Percentiles rank a stretch among this genome's conserved stretches.
phyloP scores from a whole-genome alignment of 192 early-diverging fungal species.

The Haplosporangium gracile region DNA sequence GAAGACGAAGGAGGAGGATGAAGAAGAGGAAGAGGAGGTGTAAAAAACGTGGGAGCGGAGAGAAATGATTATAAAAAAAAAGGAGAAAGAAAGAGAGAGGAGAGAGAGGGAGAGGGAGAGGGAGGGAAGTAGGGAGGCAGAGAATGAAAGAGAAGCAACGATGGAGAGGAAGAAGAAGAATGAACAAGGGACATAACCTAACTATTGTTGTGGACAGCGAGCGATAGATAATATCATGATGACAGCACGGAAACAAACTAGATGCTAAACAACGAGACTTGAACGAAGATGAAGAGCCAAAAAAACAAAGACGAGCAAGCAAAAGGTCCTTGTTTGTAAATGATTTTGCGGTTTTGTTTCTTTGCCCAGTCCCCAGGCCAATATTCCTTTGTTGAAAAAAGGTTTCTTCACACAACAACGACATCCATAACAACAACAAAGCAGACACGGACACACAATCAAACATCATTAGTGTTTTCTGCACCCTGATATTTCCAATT shows the following conservation, averaged over 20 bases:
- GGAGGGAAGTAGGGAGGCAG: neutral
- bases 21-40: neutral
- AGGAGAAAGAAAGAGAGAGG: neutral
- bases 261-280: no score
- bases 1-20: neutral
- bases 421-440: neutral
- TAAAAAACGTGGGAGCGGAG: neutral
- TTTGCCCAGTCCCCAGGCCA: no score
- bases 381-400: no score
- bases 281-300: neutral
- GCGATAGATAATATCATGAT: no score
- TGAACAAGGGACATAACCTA: neutral
- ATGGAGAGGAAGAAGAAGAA: neutral
- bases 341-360: no score
- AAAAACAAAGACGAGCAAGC: no score
- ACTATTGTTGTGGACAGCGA: neutral
- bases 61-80: neutral
- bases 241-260: no score
- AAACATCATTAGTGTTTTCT: neutral
- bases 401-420: neutral
- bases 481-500: neutral
- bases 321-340: no score
- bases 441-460: neutral
- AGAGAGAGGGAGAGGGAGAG: neutral
- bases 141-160: neutral